phyloP scores from a whole-genome alignment of 2,329 filamentous ascomycete species.

The Diaporthe caulivora region DNA sequence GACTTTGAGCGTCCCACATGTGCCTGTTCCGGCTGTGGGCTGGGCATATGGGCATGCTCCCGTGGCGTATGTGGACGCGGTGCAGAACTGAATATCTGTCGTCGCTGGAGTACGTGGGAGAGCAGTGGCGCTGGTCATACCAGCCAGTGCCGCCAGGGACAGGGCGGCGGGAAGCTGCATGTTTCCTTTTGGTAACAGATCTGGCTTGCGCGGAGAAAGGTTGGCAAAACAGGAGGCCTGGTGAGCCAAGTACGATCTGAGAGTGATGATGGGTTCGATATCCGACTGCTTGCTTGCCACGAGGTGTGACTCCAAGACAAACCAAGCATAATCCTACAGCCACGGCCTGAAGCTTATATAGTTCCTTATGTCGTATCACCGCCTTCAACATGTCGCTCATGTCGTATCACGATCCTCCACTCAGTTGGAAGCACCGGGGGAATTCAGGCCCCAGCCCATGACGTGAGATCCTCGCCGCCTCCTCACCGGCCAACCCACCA shows the following conservation, averaged over 20 bases:
- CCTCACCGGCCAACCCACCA: neutral
- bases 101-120: neutral
- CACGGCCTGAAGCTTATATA: constrained; percentile 25
- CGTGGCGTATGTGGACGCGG: constrained; percentile 14
- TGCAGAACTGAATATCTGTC: constrained; percentile 32
- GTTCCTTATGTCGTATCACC: constrained; percentile 12
- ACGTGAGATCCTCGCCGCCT: constrained; percentile 6
- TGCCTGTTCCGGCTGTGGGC: constrained; percentile 32
- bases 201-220: neutral
- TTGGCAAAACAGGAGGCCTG: no score
- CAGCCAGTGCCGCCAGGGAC: neutral
- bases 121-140: neutral
- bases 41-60: constrained; percentile 34
- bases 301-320: neutral
- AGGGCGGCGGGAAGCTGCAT: neutral
- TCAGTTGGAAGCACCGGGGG: neutral
- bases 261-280: neutral
- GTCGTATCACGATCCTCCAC: neutral
- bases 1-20: constrained; percentile 19
- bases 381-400: neutral
- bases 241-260: no score
- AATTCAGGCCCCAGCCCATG: neutral
- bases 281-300: no score
- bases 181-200: neutral
- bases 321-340: constrained; percentile 6